phyloP scores from a whole-genome alignment of 2,329 filamentous ascomycete genomes.

The Sporothrix dimorphospora region DNA sequence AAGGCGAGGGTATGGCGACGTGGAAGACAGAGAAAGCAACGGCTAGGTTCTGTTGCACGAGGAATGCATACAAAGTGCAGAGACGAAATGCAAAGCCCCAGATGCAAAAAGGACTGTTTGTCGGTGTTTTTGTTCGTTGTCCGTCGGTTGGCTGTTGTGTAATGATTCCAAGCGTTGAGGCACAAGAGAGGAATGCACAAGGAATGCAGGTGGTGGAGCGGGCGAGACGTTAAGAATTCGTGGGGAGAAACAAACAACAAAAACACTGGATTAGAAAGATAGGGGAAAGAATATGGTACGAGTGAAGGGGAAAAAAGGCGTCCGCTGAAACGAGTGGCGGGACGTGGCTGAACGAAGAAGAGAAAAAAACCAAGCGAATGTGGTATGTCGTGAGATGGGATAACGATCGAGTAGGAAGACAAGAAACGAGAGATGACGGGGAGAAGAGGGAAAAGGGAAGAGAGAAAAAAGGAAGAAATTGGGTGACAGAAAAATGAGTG shows the following conservation, averaged over 20 bases:
- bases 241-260: conserved; percentile 20
- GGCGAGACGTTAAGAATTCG: conserved; percentile 12
- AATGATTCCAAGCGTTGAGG: background rate
- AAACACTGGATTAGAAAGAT: background rate
- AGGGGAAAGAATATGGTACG: background rate
- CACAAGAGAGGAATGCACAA: background rate
- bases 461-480: conserved; percentile 24
- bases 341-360: conserved; percentile 24
- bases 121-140: conserved; percentile 17
- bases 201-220: conserved; percentile 23
- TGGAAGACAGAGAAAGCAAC: conserved; percentile 1
- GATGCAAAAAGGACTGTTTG: background rate
- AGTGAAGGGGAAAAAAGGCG: conserved; percentile 14
- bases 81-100: conserved; percentile 2
- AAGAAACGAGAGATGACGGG: background rate
- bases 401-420: conserved; percentile 8
- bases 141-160: conserved; percentile 18
- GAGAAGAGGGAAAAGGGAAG: background rate
- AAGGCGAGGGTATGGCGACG: background rate
- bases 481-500: conserved; percentile 11
- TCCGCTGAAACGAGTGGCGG: conserved; percentile 24
- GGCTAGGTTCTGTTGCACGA: conserved; percentile 11
- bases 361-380: conserved; percentile 27
- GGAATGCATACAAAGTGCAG: conserved; percentile 12
- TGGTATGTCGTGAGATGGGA: conserved; percentile 11